Evolutionary conservation across 805 yeast genomes (phyloP).

Genomic region (Candida boidinii): DNA sequence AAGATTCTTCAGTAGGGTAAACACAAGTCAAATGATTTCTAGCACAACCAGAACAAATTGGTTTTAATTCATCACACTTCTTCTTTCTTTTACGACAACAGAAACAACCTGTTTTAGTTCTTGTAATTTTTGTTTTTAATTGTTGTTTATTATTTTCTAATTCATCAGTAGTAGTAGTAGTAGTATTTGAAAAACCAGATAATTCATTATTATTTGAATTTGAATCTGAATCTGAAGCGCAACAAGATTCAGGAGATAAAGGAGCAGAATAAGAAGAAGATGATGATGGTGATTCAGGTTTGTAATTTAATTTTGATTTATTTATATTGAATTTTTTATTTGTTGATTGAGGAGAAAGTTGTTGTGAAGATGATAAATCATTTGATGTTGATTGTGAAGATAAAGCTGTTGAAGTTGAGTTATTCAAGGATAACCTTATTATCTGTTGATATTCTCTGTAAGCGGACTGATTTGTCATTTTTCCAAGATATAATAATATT

Average conservation of each 20-base stretch:
- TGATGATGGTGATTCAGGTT: background rate
- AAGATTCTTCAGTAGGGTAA: constrained; percentile 19
- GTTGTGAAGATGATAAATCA: background rate
- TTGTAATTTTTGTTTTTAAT: constrained; percentile 20
- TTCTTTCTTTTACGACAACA: constrained; percentile 30
- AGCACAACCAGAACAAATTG: constrained; percentile 26
- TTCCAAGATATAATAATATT: no score
- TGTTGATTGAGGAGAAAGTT: background rate
- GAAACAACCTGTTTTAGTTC: constrained; percentile 30
- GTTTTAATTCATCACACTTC: constrained; percentile 28
- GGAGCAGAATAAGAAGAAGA: background rate
- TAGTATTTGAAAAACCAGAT: background rate
- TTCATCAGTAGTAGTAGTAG: background rate
- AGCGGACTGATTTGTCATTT: constrained; percentile 13
- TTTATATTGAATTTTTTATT: no score
- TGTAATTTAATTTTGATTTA: background rate
- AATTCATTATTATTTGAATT: background rate
- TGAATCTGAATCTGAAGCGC: background rate
- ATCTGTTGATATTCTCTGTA: constrained; percentile 26
- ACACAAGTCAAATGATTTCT: constrained; percentile 25
- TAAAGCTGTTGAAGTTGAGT: background rate
- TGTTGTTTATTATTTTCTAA: background rate
- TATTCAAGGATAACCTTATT: constrained; percentile 13
- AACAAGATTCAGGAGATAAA: background rate
- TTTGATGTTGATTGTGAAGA: background rate